Conservation (phyloP, 306 rosid species). For the Astragalus membranaceus region DNA sequence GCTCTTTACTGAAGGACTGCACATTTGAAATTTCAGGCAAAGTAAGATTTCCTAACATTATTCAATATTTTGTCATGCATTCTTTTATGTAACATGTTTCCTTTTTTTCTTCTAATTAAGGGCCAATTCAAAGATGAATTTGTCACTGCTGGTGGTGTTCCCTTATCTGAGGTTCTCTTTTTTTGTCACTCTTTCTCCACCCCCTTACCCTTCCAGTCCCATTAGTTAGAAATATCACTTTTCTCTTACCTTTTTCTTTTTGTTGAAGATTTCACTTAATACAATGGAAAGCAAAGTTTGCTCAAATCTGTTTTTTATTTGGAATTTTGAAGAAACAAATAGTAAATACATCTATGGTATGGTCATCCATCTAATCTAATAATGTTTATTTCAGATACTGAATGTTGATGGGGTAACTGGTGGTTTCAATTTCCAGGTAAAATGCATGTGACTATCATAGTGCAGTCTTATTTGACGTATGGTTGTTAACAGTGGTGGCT, state of each 20-base stretch:
- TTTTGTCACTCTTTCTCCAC: constrained; percentile 18
- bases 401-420: constrained; percentile 91
- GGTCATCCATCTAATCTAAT: constrained; percentile 17
- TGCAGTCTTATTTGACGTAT: background rate
- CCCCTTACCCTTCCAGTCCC: background rate
- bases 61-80: background rate
- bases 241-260: background rate
- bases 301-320: constrained; percentile 27
- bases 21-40: constrained; percentile 60
- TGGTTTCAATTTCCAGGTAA: constrained; percentile 96
- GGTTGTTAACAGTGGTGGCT: background rate
- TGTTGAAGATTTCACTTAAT: constrained; percentile 54
- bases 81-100: background rate
- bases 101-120: constrained; percentile 32
- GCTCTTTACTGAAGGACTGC: constrained; percentile 68
- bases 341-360: background rate
- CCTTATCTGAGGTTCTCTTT: constrained; percentile 73
- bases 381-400: constrained; percentile 46
- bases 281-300: constrained; percentile 86
- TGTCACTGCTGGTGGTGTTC: constrained; percentile 95
- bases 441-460: background rate
- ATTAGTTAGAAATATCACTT: background rate
- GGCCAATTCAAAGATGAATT: constrained; percentile 96
- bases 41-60: constrained; percentile 32
- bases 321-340: background rate